A percentile compares a stretch with the other conserved stretches of the same genome.
Conservation (phyloP, 345 rosid species). For the Sisymbrium altissimum region DNA sequence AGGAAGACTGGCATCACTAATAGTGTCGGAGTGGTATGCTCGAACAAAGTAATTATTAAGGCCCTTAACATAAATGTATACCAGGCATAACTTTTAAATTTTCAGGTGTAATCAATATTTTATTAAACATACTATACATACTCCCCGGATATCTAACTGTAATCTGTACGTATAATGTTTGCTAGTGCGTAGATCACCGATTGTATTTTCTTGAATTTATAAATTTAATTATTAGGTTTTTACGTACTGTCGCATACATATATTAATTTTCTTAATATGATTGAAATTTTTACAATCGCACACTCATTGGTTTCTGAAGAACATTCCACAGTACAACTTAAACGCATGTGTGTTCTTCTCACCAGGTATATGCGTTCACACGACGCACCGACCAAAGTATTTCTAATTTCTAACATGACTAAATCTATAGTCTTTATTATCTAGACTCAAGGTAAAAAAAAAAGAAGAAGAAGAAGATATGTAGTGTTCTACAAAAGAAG, state of each 20-base stretch:
- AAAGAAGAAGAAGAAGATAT: no score
- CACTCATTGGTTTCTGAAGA: constrained; percentile 24
- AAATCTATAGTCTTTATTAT: not conserved
- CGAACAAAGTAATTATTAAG: not conserved
- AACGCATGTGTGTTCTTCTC: constrained; percentile 31
- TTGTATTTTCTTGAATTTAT: not conserved
- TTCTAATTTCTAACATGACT: not conserved
- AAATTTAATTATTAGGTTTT: not conserved
- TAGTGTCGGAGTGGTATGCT: constrained; percentile 10
- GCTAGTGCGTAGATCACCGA: constrained; percentile 17
- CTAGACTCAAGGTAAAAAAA: not conserved
- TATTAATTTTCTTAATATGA: not conserved
- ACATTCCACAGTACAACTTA: constrained; percentile 34
- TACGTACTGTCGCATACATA: constrained; percentile 5
- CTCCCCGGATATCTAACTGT: constrained; percentile 7
- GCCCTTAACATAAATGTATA: not conserved
- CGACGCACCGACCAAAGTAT: constrained; percentile 19
- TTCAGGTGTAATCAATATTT: constrained; percentile 18
- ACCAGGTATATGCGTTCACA: constrained; percentile 27
- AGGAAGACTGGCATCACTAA: constrained; percentile 10
- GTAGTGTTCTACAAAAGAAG: no score
- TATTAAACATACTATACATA: not conserved
- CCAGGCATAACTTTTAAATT: not conserved
- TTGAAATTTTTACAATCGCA: not conserved
- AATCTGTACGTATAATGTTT: constrained; percentile 12